Evolutionary conservation across 441 rosid species (phyloP), one percentile per base, ranked within the genome.

Genomic region (Erodium moschatum): DNA sequence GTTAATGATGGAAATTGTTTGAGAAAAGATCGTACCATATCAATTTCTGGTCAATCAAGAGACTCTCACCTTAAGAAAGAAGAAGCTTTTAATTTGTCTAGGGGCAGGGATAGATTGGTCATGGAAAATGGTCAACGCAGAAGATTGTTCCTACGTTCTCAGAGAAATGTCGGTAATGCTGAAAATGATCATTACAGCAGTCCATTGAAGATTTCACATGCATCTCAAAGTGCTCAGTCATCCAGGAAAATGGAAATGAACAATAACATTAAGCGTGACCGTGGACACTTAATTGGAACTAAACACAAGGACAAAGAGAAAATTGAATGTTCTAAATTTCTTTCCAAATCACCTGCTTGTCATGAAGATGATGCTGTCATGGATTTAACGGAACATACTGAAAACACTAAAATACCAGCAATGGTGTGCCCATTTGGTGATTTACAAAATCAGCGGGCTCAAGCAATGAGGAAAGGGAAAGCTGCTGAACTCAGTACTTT

Each of bases 121-220:
- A 38, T 44, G 16, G 60, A 67, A 20, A 50, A 13, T 24, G 69
- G 74, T 18, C 74, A 42, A 48, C 29, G 46, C 46, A 71, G 52
- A 63, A 67, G 71, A 52, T 64, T 54, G 62, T 52, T 20, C 50
- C 67, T 70, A 5, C 68, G 74, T 63, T 70, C 71, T 70, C 74
- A 70, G n/a, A 75, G 67, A 50, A 70, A 73, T 62, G 42, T 67
- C 62, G 11, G 63, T 11, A 40, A n/a, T 13, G 42, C 40, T 33
- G 16, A 40, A 48, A 61, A 21, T n/a, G 74, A 40, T 8, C 63
- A 16, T 24, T 13, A 15, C 0, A 52, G 69, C 0, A 56, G 44
- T 54, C 38, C 72, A 10, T 31, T 63, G 0, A 5, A 58, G 42
- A 19, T 66, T 67, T 70, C 62, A 60, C 9, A 19, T 18, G 58